These are phyloP conservation scores for Lodderomyces jiufengensis DNA, from an alignment of 1,139 yeast genomes.

Conservation along the genomic window DNA sequence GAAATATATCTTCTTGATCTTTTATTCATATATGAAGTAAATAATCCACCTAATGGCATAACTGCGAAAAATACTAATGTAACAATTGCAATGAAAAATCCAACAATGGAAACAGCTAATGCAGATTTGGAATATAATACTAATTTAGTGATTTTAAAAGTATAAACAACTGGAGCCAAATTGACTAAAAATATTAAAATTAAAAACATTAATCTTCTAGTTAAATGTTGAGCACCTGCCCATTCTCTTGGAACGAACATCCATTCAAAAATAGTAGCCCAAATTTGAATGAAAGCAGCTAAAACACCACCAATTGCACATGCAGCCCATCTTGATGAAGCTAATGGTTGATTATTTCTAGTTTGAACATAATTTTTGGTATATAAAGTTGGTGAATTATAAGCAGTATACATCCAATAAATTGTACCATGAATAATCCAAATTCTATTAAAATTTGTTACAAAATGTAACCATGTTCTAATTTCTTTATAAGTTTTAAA, in stretches of 20 bases:
- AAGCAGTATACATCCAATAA: slow-evolving; percentile 94
- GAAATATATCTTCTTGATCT: slow-evolving; percentile 88
- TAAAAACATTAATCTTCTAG: slow-evolving; percentile 81
- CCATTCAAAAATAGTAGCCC: slow-evolving; percentile 93
- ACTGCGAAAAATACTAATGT: slow-evolving; percentile 83
- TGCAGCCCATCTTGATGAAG: slow-evolving; percentile 90
- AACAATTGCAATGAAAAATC: slow-evolving; percentile 82
- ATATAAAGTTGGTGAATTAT: slow-evolving; percentile 87
- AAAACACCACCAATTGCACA: slow-evolving; percentile 90
- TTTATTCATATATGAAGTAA: slow-evolving; percentile 88
- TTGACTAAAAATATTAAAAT: slow-evolving; percentile 63
- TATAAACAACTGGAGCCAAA: slow-evolving; percentile 82
- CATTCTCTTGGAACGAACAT: slow-evolving; percentile 94
- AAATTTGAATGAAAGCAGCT: slow-evolving; percentile 75
- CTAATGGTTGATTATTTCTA: slow-evolving; percentile 76
- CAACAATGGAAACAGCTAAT: slow-evolving; percentile 77
- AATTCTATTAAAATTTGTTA: slow-evolving; percentile 95
- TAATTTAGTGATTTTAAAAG: slow-evolving; percentile 78
- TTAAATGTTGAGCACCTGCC: slow-evolving; percentile 98
- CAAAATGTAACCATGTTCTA: slow-evolving; percentile 96
- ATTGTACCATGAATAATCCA: slow-evolving; percentile 91
- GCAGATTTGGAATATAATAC: slow-evolving; percentile 71
- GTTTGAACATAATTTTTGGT: slow-evolving; percentile 84
- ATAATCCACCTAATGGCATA: slow-evolving; percentile 97
- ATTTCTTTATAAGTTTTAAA: slow-evolving; percentile 95